Conservation (phyloP, 441 rosid genomes). For the Theobroma grandiflorum region DNA sequence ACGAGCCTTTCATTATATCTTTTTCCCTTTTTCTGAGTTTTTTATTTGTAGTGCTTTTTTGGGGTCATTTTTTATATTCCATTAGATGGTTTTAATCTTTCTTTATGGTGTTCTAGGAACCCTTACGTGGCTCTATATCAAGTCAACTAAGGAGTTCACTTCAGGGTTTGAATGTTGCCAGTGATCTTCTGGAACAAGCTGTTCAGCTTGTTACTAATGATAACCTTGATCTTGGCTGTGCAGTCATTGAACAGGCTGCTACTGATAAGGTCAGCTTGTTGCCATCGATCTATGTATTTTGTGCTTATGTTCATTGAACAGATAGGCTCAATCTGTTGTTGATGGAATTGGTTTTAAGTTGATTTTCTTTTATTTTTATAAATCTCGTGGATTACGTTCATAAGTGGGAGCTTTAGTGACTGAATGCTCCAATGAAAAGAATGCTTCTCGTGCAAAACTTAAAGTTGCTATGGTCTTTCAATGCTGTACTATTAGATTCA, state of each 20-base stretch:
- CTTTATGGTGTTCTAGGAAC: slow-evolving; percentile 70
- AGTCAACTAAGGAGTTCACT: slow-evolving; percentile 82
- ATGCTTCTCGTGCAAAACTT: not conserved
- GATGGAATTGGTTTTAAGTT: not conserved
- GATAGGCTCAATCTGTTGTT: not conserved
- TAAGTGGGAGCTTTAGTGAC: not conserved
- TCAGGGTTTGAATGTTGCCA: slow-evolving; percentile 69
- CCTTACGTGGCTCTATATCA: slow-evolving; percentile 89
- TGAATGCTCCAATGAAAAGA: not conserved
- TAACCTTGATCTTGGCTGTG: slow-evolving; percentile 99
- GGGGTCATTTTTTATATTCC: slow-evolving; percentile 14
- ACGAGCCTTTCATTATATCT: not conserved
- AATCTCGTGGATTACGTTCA: not conserved
- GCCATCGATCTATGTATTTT: not conserved
- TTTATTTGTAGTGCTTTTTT: not conserved
- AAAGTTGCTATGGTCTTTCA: slow-evolving; percentile 11
- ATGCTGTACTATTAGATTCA: not conserved
- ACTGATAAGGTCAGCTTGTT: slow-evolving; percentile 80
- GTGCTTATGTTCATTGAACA: slow-evolving; percentile 4
- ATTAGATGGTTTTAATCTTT: slow-evolving; percentile 23
- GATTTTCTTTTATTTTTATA: not conserved
- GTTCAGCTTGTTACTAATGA: slow-evolving; percentile 98
- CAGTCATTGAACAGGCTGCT: slow-evolving; percentile 97
- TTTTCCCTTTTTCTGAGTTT: slow-evolving; percentile 3
- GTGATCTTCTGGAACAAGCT: slow-evolving; percentile 86